Conservation (phyloP, 805 yeast species). For the Candida incommunis region DNA sequence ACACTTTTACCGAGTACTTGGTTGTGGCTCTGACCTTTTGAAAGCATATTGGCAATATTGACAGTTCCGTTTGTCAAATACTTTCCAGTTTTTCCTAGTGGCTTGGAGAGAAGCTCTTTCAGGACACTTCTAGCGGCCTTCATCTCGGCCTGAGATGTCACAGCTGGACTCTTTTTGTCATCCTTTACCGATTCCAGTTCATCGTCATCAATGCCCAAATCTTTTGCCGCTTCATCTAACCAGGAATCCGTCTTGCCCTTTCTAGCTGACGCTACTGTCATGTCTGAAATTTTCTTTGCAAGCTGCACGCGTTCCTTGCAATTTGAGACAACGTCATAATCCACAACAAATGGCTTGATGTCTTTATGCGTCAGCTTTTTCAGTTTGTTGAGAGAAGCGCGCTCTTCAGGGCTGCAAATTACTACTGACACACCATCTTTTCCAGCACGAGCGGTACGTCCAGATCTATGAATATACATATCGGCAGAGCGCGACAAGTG, state of each 20-base stretch:
- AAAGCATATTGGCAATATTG: conserved; percentile 65
- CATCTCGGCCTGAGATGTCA: conserved; percentile 34
- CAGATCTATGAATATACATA: conserved; percentile 87
- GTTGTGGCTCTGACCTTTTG: conserved; percentile 51
- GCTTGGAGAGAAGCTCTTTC: conserved; percentile 36
- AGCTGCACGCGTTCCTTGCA: conserved; percentile 52
- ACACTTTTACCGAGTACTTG: conserved; percentile 57
- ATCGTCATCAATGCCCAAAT: conserved; percentile 75
- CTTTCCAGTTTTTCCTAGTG: conserved; percentile 47
- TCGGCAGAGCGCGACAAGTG: conserved; percentile 93
- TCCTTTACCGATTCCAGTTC: conserved; percentile 24
- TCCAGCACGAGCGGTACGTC: conserved; percentile 97
- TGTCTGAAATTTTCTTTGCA: conserved; percentile 65
- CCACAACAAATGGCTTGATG: conserved; percentile 62
- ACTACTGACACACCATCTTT: conserved; percentile 86
- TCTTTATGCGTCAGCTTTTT: conserved; percentile 35
- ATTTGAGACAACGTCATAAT: conserved; percentile 56
- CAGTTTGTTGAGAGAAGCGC: conserved; percentile 58
- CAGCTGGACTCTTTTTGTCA: conserved; percentile 2
- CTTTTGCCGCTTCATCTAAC: conserved; percentile 86
- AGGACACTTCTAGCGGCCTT: conserved; percentile 37
- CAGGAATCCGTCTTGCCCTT: conserved; percentile 43
- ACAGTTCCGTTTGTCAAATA: conserved; percentile 69
- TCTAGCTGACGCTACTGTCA: conserved; percentile 45
- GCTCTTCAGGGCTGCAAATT: conserved; percentile 84